Base-by-base conservation (phyloP, 2,329 filamentous ascomycete species). In the Neonectria ditissima region DNA sequence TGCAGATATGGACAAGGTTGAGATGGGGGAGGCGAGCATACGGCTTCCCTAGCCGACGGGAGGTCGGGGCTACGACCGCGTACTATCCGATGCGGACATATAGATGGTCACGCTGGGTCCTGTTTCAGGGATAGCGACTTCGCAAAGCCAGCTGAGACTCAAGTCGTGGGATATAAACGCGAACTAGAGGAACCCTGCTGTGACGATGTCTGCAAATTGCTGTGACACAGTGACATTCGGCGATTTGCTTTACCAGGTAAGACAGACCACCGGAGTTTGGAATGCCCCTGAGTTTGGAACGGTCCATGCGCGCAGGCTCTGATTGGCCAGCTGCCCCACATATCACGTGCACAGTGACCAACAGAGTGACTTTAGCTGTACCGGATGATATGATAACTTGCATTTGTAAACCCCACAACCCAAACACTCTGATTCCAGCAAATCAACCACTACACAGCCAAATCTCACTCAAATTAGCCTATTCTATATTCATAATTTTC, bases 1-100 rank as follows among this genome's bases (percentile, higher is more conserved):
- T 32, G n/a, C 45, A 48, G 45, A 48, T 26, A 48, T 22, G 26
- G 16, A 18, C 47, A 50, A 50, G 47, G 47, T 50, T 48, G 22
- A 48, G 24, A 28, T 48, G 44, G 47, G 28, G 28, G 47, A 50
- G 22, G 47, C 28, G 47, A 50, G 47, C 11, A 50, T 32, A 28
- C 28, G 47, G 43, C 26, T 30, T 30, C 14, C 28, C 26, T 26
- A 48, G 24, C 44, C 24, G 44, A 14, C 41, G 41, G 41, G 18
- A 44, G 18, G 18, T 20, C 41, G n/a, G 26, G 26, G 26, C 45
- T 30, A 30, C 26, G 18, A 18, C 45, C 30, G 16, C 16, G 18
- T 16, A n/a, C 47, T 41, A 18, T 16, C 20, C 22, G 14, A 47
- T 26, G 14, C 24, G 24, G 14, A 16, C 24, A 47, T 32, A 50